Conservation (phyloP, 2,329 filamentous ascomycete species). For the Venturia oleaginea region DNA sequence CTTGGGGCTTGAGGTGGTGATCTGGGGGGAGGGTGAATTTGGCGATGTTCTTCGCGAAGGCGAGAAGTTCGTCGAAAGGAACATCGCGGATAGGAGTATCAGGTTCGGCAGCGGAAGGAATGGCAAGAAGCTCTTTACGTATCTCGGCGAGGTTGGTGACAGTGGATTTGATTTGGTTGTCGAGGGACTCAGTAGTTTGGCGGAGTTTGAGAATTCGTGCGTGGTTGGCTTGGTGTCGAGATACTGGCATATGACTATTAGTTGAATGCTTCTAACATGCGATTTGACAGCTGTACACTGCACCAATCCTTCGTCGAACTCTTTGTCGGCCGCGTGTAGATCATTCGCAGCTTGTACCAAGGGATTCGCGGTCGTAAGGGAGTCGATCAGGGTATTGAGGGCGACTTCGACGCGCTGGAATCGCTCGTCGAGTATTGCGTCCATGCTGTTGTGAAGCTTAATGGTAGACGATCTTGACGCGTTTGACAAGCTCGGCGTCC, state of each 20-base stretch:
- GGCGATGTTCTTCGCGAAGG: constrained; percentile 70
- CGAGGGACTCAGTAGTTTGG: constrained; percentile 53
- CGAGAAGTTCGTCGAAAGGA: constrained; percentile 63
- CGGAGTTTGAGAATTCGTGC: constrained; percentile 61
- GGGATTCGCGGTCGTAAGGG: constrained; percentile 74
- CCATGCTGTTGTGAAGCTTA: neutral
- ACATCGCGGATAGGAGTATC: constrained; percentile 38
- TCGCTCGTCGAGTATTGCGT: constrained; percentile 29
- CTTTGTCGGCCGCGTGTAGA: constrained; percentile 60
- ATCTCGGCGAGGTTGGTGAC: constrained; percentile 61
- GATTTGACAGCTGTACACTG: constrained; percentile 40
- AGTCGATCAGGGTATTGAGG: constrained; percentile 63
- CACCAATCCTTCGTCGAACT: constrained; percentile 56
- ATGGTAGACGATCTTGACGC: neutral
- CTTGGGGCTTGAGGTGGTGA: neutral
- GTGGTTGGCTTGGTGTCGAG: constrained; percentile 67
- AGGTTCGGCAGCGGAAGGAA: constrained; percentile 34
- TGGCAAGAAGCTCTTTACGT: constrained; percentile 61
- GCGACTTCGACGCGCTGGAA: constrained; percentile 39
- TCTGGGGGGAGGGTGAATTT: constrained; percentile 62
- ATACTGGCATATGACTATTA: constrained; percentile 39
- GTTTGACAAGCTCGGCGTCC: neutral
- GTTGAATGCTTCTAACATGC: neutral
- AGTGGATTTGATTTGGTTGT: constrained; percentile 63
- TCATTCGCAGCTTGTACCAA: constrained; percentile 58